phyloP scores from a whole-genome alignment of 148 eudicot genomes.

The Rhododendron simsii region DNA sequence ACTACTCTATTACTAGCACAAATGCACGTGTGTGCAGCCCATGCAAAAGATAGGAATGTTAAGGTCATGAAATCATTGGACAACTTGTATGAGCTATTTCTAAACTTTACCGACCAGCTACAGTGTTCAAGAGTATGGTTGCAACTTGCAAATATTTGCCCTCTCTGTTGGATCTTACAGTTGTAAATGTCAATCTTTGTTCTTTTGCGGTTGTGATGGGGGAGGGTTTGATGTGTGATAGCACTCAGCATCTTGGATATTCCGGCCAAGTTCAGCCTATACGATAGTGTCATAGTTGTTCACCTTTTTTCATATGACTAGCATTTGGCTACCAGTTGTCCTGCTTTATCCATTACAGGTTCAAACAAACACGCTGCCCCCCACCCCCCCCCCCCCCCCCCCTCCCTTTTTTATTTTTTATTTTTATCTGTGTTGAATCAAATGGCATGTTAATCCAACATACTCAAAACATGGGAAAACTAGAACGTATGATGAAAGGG shows the following conservation, averaged over 20 bases:
- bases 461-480: neutral
- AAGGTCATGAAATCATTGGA: neutral
- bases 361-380: neutral
- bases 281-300: neutral
- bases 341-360: neutral
- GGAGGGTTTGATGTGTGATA: neutral
- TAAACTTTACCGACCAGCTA: neutral
- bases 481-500: neutral
- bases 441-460: neutral
- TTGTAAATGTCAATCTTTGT: neutral
- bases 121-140: neutral
- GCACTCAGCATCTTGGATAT: neutral
- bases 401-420: neutral
- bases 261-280: neutral
- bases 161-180: neutral
- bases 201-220: neutral
- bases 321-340: neutral
- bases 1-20: neutral
- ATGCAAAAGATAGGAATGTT: neutral
- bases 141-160: neutral
- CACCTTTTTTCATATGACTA: neutral
- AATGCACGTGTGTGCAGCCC: neutral
- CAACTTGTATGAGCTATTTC: neutral
- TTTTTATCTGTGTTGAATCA: neutral
- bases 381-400: no score